Conservation (phyloP, 2,329 filamentous ascomycete species). For the Penicillium freii region DNA sequence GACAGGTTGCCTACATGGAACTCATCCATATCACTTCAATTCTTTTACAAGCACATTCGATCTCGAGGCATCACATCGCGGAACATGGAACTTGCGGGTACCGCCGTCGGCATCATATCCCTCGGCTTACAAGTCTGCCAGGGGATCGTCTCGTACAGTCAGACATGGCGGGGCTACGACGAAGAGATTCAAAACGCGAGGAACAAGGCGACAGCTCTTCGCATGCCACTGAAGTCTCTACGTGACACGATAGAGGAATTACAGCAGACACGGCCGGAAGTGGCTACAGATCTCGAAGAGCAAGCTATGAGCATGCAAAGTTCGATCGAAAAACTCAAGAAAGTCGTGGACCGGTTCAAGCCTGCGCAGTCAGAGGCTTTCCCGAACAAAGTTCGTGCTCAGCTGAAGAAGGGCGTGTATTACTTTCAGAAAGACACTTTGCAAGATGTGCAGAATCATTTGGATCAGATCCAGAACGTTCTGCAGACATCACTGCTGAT, state of each 20-base stretch:
- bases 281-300: background rate
- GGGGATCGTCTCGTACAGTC: constrained; percentile 7
- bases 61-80: background rate
- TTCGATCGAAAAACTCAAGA: background rate
- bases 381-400: background rate
- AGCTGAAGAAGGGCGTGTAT: background rate
- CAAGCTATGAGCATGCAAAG: background rate
- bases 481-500: background rate
- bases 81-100: constrained; percentile 5
- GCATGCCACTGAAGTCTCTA: background rate
- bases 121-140: constrained; percentile 14
- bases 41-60: background rate
- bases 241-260: constrained; percentile 4
- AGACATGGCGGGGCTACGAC: constrained; percentile 2
- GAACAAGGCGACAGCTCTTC: constrained; percentile 5
- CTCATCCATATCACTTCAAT: background rate
- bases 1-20: background rate
- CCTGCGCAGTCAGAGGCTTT: background rate
- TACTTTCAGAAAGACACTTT: background rate
- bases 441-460: background rate
- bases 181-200: constrained; percentile 9
- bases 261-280: background rate
- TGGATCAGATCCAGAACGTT: background rate
- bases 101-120: constrained; percentile 14
- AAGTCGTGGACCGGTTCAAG: background rate